Percentiles rank a stretch among this genome's conserved stretches.
Evolutionary conservation across 2,329 filamentous ascomycete genomes (phyloP).

Genomic region (Ophiostoma fasciatum): DNA sequence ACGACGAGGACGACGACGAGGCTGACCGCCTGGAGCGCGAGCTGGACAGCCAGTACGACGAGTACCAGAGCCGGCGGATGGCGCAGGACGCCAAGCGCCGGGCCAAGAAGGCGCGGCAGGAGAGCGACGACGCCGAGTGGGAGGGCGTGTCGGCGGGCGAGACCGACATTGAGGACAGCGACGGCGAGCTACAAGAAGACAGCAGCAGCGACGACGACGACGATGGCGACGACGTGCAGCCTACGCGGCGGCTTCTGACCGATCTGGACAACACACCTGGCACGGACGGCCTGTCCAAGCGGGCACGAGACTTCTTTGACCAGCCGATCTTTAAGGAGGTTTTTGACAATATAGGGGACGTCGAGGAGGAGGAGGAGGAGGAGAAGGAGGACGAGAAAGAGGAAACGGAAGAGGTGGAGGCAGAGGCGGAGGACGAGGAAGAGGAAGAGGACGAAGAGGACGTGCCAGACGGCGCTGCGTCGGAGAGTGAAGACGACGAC

Average conservation of each 20-base stretch:
- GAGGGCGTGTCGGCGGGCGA: constrained; percentile 59
- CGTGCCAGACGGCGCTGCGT: constrained; percentile 7
- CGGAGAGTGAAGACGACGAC: constrained; percentile 17
- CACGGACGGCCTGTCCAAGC: constrained; percentile 61
- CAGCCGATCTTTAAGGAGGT: constrained; percentile 90
- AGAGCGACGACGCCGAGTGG: constrained; percentile 79
- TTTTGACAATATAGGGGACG: constrained; percentile 46
- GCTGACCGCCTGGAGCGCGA: constrained; percentile 72
- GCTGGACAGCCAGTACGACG: constrained; percentile 74
- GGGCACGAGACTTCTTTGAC: constrained; percentile 79
- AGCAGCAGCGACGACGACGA: constrained; percentile 50
- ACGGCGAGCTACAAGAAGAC: constrained; percentile 39
- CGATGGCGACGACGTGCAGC: constrained; percentile 20
- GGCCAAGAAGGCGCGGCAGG: constrained; percentile 74
- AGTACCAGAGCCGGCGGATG: constrained; percentile 68
- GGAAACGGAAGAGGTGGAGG: constrained; percentile 28
- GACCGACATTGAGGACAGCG: constrained; percentile 39
- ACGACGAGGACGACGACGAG: constrained; percentile 58
- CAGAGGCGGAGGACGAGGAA: constrained; percentile 7
- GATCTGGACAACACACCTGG: constrained; percentile 48
- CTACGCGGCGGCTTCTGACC: constrained; percentile 35
- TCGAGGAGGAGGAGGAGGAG: constrained; percentile 18
- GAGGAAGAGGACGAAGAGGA: not conserved
- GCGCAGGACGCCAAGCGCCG: constrained; percentile 74
- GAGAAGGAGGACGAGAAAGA: constrained; percentile 29